phyloP scores from a whole-genome alignment of 1,284 basidiomycete genomes.

The Cystobasidium slooffiae region DNA sequence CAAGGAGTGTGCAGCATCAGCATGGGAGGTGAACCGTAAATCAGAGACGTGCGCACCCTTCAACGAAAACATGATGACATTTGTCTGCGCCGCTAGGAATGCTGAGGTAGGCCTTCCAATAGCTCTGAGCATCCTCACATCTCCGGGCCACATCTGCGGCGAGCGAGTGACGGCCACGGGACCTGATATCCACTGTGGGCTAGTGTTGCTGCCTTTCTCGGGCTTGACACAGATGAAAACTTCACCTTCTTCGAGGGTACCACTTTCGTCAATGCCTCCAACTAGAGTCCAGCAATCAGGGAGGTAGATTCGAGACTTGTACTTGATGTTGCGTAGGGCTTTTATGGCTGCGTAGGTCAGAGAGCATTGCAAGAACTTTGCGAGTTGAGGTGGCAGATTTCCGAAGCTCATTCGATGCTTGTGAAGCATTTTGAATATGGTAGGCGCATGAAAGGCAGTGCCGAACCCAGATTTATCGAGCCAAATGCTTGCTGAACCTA shows the following conservation, averaged over 20 bases:
- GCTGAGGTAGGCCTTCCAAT: conserved; percentile 9
- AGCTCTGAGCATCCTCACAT: conserved; percentile 9
- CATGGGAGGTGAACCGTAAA: not conserved
- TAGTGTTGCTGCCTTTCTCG: conserved; percentile 12
- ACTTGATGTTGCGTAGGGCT: conserved; percentile 17
- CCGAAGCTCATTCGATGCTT: conserved; percentile 15
- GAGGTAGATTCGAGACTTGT: conserved; percentile 14
- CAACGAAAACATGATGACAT: conserved; percentile 16
- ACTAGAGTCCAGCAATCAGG: conserved; percentile 29
- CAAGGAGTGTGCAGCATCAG: not conserved
- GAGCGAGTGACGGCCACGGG: conserved; percentile 12
- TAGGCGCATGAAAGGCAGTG: conserved; percentile 21
- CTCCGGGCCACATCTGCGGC: conserved; percentile 23
- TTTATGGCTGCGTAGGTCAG: conserved; percentile 22
- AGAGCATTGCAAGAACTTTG: conserved; percentile 15
- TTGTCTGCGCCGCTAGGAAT: conserved; percentile 17
- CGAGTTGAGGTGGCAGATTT: conserved; percentile 7
- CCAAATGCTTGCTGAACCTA: conserved; percentile 3
- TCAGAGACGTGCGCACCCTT: not conserved
- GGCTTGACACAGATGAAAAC: conserved; percentile 27
- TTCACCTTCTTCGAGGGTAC: conserved; percentile 7
- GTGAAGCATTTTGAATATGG: not conserved
- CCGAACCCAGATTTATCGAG: conserved; percentile 20
- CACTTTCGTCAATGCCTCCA: conserved; percentile 15
- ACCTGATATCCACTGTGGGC: conserved; percentile 7